A percentile compares a stretch with the other conserved stretches of the same genome.
These are phyloP conservation scores for Aspergillus sp. DNA, from an alignment of 2,329 filamentous ascomycete genomes.

Conservation along the genomic window DNA sequence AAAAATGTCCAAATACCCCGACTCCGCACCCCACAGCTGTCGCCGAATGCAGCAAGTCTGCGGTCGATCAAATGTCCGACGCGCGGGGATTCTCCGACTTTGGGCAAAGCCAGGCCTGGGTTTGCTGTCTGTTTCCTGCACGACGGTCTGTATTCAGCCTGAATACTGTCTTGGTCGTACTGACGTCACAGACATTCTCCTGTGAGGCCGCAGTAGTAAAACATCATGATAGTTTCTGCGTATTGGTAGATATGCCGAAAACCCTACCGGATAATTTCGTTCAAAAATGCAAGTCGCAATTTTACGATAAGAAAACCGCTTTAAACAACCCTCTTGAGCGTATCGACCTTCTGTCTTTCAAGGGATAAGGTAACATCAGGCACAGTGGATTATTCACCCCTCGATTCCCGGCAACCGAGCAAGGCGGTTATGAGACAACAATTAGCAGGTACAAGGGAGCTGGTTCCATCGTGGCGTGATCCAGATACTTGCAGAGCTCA, in stretches of 20 bases:
- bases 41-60: constrained; percentile 18
- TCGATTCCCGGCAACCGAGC: not conserved
- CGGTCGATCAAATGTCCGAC: constrained; percentile 20
- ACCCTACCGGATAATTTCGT: not conserved
- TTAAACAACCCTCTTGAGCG: not conserved
- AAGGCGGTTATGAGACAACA: not conserved
- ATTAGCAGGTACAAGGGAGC: not conserved
- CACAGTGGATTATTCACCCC: not conserved
- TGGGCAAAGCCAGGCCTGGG: not conserved
- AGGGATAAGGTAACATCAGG: not conserved
- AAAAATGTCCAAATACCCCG: constrained; percentile 1
- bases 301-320: no score
- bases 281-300: not conserved
- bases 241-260: not conserved
- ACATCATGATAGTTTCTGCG: not conserved
- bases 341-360: not conserved
- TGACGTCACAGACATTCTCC: not conserved
- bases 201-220: not conserved
- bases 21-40: constrained; percentile 12
- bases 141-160: not conserved
- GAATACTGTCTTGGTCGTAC: not conserved
- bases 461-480: not conserved
- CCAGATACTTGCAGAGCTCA: not conserved
- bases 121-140: not conserved
- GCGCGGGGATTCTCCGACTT: constrained; percentile 13